These are phyloP conservation scores for Polygonum maritimum DNA, from an alignment of 148 eudicot genomes.

Conservation along the genomic window DNA sequence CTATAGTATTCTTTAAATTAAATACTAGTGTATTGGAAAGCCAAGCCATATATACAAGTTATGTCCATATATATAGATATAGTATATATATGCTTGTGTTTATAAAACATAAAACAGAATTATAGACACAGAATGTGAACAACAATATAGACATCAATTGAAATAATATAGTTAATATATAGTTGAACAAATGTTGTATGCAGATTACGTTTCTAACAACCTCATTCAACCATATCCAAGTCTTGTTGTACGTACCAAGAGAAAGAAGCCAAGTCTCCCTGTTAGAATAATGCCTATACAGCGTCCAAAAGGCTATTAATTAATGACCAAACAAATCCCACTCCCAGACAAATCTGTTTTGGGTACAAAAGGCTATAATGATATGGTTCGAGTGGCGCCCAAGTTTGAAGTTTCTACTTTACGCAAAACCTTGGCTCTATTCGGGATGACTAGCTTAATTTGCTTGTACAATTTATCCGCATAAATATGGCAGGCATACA, in stretches of 20 bases:
- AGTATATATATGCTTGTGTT: no score
- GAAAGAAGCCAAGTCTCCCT: neutral
- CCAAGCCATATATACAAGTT: no score
- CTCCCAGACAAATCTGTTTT: conserved; percentile 1
- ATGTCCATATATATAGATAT: no score
- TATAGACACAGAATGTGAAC: no score
- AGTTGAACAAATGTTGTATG: neutral
- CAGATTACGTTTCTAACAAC: neutral
- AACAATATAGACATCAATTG: no score
- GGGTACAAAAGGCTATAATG: neutral
- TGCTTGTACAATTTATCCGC: neutral
- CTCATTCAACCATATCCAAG: neutral
- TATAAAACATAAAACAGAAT: no score
- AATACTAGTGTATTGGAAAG: no score
- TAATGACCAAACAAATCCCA: neutral
- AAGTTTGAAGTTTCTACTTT: neutral
- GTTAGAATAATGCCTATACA: no score
- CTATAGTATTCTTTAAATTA: no score
- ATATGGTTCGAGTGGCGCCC: neutral
- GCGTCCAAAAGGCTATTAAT: no score
- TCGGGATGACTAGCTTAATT: neutral
- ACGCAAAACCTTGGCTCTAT: neutral
- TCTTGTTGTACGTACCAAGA: neutral
- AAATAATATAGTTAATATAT: neutral
- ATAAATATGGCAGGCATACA: neutral